Conservation (phyloP, 176 grass and related monocot species). For the Oryza australiensis region DNA sequence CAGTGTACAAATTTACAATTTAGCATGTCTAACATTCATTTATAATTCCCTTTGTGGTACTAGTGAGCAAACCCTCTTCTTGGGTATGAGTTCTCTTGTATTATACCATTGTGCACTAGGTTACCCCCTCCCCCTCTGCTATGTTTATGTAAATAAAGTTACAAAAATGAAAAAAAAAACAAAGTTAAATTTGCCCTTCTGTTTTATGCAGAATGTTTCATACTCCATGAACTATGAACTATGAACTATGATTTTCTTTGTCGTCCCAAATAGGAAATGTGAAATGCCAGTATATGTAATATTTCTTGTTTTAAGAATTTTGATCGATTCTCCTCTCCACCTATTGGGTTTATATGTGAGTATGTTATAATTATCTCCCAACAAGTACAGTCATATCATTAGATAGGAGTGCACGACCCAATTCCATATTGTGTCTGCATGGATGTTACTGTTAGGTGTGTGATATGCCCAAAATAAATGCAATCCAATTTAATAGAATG, state of each 20-base stretch:
- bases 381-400: not conserved
- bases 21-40: conserved; percentile 6
- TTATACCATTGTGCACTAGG: not conserved
- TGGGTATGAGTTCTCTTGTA: not conserved
- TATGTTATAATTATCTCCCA: not conserved
- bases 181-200: not conserved
- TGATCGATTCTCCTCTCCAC: conserved; percentile 3
- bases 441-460: conserved; percentile 11
- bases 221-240: too few species aligned
- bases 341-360: not conserved
- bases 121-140: not conserved
- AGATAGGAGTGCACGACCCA: not conserved
- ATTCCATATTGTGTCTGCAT: not conserved
- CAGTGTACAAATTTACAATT: not conserved
- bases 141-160: not conserved
- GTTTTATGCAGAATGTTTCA: not conserved
- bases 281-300: not conserved
- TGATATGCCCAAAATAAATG: conserved; percentile 5
- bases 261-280: not conserved
- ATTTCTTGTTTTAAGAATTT: not conserved
- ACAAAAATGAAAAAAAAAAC: not conserved
- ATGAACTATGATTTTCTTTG: conserved; percentile 5
- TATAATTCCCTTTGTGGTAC: not conserved
- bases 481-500: conserved; percentile 5
- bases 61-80: not conserved